Base-by-base conservation (phyloP, 2,329 filamentous ascomycete genomes). In the Chaetothyriales sp. region DNA sequence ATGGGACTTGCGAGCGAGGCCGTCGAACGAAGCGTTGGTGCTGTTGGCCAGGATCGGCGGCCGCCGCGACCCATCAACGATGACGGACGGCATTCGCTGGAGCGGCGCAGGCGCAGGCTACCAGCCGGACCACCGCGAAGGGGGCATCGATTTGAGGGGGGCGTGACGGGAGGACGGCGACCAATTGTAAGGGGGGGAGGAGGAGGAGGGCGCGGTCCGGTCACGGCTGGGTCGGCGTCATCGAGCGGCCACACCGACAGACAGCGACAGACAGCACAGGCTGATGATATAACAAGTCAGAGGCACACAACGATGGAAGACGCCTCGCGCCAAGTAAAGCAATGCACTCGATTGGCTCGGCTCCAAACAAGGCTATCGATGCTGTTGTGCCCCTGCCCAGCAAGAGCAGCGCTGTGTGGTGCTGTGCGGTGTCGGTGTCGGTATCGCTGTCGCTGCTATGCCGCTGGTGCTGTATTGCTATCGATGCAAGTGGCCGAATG, bases 1-100 rank as follows among this genome's bases (percentile, higher is more conserved):
- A 59, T 68, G 62, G 39, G 67, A 64, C 61, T 71, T 71, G 19
- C 66, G 65, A 25, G 66, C 62, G 28, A 62, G 57, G 42, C 67
- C 64, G 50, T 70, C 69, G 46, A 70, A 66, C 39, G 68, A 62
- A 47, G 63, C 65, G 39, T 55, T 54, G 49, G 57, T 49, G 49
- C 57, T 55, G 48, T 57, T 57, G 60, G 63, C 49, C 65, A 65
- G 42, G 32, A 39, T 15, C 12, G 32, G 10, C 2, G 28, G 28
- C 8, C 28, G 28, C 32, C 10, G 32, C 32, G 32, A 2, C 2
- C 32, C 32, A 6, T 60, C 57, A 39, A 53, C 49, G 18, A 55
- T 50, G 48, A 57, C 51, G 28, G 53, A 47, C 39, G 57, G 57
- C 58, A 60, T 60, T 60, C 50, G 53, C 58, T 50, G 50, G 49